Conservation (phyloP, 306 rosid genomes). For the Fragaria nilgerrensis region DNA sequence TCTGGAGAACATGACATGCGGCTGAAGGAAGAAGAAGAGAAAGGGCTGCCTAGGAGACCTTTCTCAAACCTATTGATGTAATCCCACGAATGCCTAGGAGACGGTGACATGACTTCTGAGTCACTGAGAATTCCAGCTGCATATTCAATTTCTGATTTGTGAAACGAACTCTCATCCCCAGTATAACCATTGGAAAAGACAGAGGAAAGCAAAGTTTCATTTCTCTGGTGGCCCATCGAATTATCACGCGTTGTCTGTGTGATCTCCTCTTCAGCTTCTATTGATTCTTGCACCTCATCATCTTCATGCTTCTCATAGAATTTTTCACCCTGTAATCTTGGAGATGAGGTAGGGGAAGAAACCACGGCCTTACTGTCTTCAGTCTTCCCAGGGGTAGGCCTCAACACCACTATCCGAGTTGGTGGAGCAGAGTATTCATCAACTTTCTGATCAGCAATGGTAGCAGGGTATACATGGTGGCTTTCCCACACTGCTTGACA, state of each 20-base stretch:
- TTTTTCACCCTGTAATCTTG: constrained; percentile 44
- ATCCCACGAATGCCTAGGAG: constrained; percentile 89
- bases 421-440: constrained; percentile 63
- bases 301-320: constrained; percentile 46
- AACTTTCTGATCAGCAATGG: constrained; percentile 40
- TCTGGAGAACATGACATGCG: constrained; percentile 80
- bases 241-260: constrained; percentile 51
- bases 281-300: constrained; percentile 46
- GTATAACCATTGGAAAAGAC: constrained; percentile 72
- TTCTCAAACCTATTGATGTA: constrained; percentile 48
- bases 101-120: constrained; percentile 65
- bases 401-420: constrained; percentile 83
- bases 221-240: constrained; percentile 53
- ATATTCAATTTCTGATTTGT: constrained; percentile 66
- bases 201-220: constrained; percentile 59
- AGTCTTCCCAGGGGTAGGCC: constrained; percentile 70
- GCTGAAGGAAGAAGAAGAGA: constrained; percentile 68
- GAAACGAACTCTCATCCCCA: constrained; percentile 79
- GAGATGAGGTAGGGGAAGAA: constrained; percentile 57
- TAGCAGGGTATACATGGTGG: constrained; percentile 35
- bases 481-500: constrained; percentile 49
- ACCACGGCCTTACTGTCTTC: constrained; percentile 45
- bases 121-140: constrained; percentile 70
- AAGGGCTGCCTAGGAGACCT: too few relatives aligned
- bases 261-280: constrained; percentile 49